phyloP scores from a whole-genome alignment of 805 yeast species.

The Maudiozyma bulderi region DNA sequence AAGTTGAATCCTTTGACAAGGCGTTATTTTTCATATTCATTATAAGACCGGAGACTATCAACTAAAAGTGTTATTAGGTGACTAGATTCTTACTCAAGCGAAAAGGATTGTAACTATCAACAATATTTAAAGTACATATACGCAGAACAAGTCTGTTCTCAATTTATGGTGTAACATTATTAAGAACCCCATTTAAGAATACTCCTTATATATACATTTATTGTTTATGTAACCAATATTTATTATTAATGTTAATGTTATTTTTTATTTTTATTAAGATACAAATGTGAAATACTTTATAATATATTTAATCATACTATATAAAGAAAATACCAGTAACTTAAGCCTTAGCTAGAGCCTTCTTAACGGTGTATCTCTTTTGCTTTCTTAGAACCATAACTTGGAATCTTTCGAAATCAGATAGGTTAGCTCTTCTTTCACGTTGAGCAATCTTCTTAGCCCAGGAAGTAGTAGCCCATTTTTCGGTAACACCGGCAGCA shows the following conservation, averaged over 20 bases:
- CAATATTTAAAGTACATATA: no score
- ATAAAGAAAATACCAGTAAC: slow-evolving; percentile 12
- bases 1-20: slow-evolving; percentile 3
- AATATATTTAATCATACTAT: slow-evolving; percentile 4
- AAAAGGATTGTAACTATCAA: no score
- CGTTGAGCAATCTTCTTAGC: slow-evolving; percentile 97
- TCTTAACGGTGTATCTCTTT: slow-evolving; percentile 88
- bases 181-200: not conserved
- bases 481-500: slow-evolving; percentile 75
- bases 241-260: not conserved
- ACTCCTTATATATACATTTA: not conserved
- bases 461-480: slow-evolving; percentile 93
- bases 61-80: not conserved
- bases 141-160: no score
- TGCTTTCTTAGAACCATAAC: slow-evolving; percentile 95
- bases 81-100: not conserved
- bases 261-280: slow-evolving; percentile 1
- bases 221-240: not conserved
- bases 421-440: slow-evolving; percentile 83
- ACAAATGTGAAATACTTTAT: slow-evolving; percentile 5
- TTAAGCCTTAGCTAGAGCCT: slow-evolving; percentile 95
- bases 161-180: no score
- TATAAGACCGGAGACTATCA: slow-evolving; percentile 14
- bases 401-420: slow-evolving; percentile 99
- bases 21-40: slow-evolving; percentile 12